These are phyloP conservation scores for Micromonas commoda DNA, from an alignment of 139 green algal species.

Conservation along the genomic window DNA sequence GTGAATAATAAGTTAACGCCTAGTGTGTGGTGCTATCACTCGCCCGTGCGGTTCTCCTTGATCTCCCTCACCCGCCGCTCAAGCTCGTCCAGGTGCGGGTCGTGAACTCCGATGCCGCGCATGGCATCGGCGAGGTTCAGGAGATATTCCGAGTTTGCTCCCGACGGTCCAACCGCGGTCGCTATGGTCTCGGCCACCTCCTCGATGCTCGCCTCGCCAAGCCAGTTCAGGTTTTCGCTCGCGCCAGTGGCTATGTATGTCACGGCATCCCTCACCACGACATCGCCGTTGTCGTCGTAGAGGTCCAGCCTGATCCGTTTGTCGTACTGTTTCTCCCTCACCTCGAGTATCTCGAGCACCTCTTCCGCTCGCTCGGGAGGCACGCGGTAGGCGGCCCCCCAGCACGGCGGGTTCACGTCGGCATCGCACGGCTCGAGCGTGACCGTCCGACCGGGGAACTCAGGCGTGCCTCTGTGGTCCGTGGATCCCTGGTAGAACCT, in stretches of 20 bases:
- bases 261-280: conserved; percentile 5
- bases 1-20: too few species aligned
- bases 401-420: conserved; percentile 2
- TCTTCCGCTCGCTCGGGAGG: background rate
- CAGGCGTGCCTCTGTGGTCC: conserved; percentile 54
- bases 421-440: conserved; percentile 45
- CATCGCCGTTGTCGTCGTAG: conserved; percentile 17
- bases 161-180: conserved; percentile 45
- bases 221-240: conserved; percentile 46
- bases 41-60: too few species aligned
- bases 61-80: background rate
- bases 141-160: conserved; percentile 66
- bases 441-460: conserved; percentile 58
- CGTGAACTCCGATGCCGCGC: conserved; percentile 33
- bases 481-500: conserved; percentile 54
- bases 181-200: conserved; percentile 55
- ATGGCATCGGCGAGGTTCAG: conserved; percentile 51
- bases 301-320: conserved; percentile 44
- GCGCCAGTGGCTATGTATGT: conserved; percentile 15
- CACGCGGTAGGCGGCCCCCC: conserved; percentile 26
- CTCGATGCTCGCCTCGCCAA: conserved; percentile 46
- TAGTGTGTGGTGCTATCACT: too few species aligned
- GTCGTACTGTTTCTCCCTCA: conserved; percentile 82
- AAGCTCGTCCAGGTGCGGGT: conserved; percentile 16
- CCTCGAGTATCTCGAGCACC: conserved; percentile 43